Base-by-base conservation (phyloP, 768 basidiomycete genomes). In the Tephrocybe sp. region DNA sequence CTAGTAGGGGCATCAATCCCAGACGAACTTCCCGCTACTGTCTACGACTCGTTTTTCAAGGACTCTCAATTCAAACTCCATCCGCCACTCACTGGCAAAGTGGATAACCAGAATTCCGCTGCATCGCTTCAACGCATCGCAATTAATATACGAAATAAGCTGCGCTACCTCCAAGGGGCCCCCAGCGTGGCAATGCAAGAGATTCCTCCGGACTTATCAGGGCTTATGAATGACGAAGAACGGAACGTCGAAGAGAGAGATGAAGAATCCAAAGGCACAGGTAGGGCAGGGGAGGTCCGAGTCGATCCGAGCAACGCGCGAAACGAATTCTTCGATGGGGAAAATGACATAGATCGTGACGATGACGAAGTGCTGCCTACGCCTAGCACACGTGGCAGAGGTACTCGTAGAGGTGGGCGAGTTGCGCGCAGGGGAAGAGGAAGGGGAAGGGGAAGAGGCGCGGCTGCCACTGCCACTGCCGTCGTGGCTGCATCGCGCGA, bases 181-280 rank as follows among this genome's bases (percentile, higher is more conserved):
- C 96, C 96, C n/a, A 93, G 91, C 63, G 92, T 98, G 9, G 84
- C 84, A 57, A 89, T 98, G 90, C 90, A 93, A 61, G 93, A 98
- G 68, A 91, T 98, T 22, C 96, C 97, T 3, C 95, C 95, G 0
- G 88, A 95, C 60, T 71, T 99, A 13, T 86, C 85, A 55, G 87
- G 82, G 1, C 77, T 90, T 61, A 67, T 95, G 23, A 82, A 77
- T 4, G 83, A 86, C 60, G 66, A 59, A 55, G 60, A 54, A 43
- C 57, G 51, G 51, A 57, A 56, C 50, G 51, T 47, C 32, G 63
- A 59, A 53, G 65, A 65, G 58, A 65, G 61, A 59, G 64, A 60
- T 45, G 89, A 89, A 53, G 90, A 90, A 11, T 55, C 70, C 66
- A 31, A 30, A 45, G 63, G 83, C 63, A 69, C 80, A 8, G 77